Conservation (phyloP, 2,329 filamentous ascomycete species). For the Coniochaeta hoffmannii region DNA sequence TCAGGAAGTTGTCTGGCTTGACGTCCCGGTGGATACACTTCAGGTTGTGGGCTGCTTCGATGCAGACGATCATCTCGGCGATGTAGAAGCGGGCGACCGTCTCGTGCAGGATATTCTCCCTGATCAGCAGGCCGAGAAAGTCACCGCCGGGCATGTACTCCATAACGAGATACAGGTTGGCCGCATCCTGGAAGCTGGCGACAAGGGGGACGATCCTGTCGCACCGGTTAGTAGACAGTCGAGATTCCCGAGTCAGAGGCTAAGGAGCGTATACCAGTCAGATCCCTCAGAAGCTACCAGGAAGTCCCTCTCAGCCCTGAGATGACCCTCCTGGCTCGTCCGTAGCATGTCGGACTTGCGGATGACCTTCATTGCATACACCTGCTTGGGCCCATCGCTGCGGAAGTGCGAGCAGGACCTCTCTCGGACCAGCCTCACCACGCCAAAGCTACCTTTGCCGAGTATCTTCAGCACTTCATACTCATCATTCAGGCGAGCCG, state of each 20-base stretch:
- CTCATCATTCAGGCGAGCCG: constrained; percentile 30
- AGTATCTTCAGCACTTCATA: constrained; percentile 78
- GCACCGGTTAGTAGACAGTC: neutral
- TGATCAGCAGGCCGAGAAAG: constrained; percentile 79
- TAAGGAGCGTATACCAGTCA: constrained; percentile 66
- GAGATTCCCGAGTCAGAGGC: too few species aligned
- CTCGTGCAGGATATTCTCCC: constrained; percentile 77
- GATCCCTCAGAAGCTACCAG: constrained; percentile 84
- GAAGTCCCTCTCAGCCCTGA: constrained; percentile 87
- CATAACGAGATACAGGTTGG: constrained; percentile 89
- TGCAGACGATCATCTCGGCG: constrained; percentile 91
- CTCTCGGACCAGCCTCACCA: constrained; percentile 79
- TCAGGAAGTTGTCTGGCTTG: constrained; percentile 95
- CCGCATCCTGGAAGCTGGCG: constrained; percentile 79
- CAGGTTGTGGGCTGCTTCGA: constrained; percentile 85
- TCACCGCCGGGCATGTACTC: constrained; percentile 97
- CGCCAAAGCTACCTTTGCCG: constrained; percentile 90
- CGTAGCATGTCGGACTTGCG: constrained; percentile 88
- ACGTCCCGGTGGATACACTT: constrained; percentile 92
- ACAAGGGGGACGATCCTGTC: constrained; percentile 76
- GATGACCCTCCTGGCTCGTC: constrained; percentile 84
- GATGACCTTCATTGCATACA: constrained; percentile 97
- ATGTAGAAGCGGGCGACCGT: constrained; percentile 76
- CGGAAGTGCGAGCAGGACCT: constrained; percentile 22
- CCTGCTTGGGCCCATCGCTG: constrained; percentile 36